phyloP scores from a whole-genome alignment of 345 rosid species.

The Limnanthes douglasii region DNA sequence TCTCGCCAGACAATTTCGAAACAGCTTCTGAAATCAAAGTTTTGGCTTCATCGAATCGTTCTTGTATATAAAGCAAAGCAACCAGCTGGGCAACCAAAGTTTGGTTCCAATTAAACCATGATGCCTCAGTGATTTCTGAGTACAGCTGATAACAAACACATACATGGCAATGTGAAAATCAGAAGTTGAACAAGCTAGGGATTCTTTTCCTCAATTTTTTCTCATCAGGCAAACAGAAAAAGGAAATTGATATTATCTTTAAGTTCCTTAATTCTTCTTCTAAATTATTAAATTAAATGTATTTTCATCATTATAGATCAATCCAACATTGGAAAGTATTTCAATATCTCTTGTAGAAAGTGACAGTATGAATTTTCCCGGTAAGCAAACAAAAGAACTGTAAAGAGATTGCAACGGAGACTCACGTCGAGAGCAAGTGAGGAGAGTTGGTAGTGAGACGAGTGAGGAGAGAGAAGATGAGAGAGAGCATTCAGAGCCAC shows the following conservation, averaged over 20 bases:
- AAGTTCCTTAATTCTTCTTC: too few relatives aligned
- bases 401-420: constrained; percentile 6
- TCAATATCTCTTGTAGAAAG: too few relatives aligned
- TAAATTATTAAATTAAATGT: too few relatives aligned
- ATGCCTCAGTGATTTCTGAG: constrained; percentile 27
- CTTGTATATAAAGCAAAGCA: constrained; percentile 48
- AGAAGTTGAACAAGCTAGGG: not conserved
- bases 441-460: constrained; percentile 32
- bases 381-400: not conserved
- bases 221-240: not conserved
- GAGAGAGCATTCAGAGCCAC: constrained; percentile 60
- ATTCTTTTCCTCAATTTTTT: not conserved
- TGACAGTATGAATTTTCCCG: too few relatives aligned
- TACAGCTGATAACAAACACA: constrained; percentile 22
- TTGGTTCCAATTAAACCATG: constrained; percentile 58
- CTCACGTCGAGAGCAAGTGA: constrained; percentile 53
- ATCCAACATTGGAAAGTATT: too few relatives aligned
- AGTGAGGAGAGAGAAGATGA: constrained; percentile 47
- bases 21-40: constrained; percentile 26
- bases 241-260: too few relatives aligned
- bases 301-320: too few relatives aligned
- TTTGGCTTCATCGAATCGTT: constrained; percentile 24
- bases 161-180: too few relatives aligned
- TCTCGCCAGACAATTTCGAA: too few relatives aligned
- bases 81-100: constrained; percentile 52